These are phyloP conservation scores for Musa troglodytarum DNA, from an alignment of 176 grass and related monocot genomes.

Conservation along the genomic window DNA sequence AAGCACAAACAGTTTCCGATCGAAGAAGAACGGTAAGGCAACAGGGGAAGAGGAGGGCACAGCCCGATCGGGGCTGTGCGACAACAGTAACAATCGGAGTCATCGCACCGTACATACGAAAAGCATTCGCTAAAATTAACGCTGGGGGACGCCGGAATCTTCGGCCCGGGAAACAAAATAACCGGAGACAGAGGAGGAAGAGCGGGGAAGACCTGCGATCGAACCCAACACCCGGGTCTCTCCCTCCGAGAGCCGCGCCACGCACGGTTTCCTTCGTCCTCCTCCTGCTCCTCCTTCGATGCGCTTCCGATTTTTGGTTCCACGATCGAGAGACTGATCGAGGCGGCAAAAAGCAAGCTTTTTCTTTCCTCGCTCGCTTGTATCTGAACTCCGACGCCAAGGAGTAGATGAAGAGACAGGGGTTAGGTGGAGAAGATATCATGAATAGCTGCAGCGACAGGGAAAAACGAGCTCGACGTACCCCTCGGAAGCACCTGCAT, in stretches of 20 bases:
- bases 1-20: background rate
- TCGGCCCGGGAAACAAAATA: background rate
- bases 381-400: too few species aligned
- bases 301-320: background rate
- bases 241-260: background rate
- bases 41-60: background rate
- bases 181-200: background rate
- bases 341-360: background rate
- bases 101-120: background rate
- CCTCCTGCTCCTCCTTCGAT: background rate
- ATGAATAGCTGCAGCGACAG: too few species aligned
- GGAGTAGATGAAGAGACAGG: too few species aligned
- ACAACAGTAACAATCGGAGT: slow-evolving; percentile 6
- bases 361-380: too few species aligned
- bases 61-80: background rate
- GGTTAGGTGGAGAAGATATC: too few species aligned
- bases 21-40: background rate
- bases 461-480: too few species aligned
- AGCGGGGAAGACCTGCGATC: background rate
- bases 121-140: background rate
- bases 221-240: background rate
- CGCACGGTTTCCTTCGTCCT: background rate
- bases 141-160: background rate
- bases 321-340: background rate
- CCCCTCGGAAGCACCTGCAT: too few species aligned